A percentile compares a stretch with the other conserved stretches of the same genome.
Evolutionary conservation across 1,139 yeast species (phyloP).

Genomic region (Lipomyces yarrowii): DNA sequence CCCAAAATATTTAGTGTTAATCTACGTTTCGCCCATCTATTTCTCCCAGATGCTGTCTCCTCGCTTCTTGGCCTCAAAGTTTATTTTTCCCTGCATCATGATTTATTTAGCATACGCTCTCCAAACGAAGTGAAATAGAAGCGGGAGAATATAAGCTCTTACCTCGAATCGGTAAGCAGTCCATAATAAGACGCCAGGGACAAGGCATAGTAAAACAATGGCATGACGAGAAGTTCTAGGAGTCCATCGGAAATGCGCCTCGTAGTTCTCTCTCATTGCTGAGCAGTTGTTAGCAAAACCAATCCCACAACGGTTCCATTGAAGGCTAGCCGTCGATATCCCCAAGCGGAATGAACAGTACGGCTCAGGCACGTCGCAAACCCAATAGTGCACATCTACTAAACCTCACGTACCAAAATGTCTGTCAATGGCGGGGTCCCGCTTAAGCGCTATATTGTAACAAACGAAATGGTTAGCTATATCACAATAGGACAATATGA

Average conservation of each 20-base stretch:
- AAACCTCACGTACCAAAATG: constrained; percentile 23
- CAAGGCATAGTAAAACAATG: constrained; percentile 19
- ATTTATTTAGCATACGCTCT: background rate
- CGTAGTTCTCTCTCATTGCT: constrained; percentile 33
- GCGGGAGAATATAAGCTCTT: background rate
- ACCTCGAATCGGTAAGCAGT: constrained; percentile 32
- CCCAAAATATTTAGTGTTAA: background rate
- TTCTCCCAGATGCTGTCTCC: constrained; percentile 24
- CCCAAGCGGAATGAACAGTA: background rate
- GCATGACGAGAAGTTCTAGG: constrained; percentile 27
- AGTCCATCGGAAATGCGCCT: constrained; percentile 30
- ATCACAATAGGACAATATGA: background rate
- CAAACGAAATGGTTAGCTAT: background rate
- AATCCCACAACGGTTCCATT: background rate
- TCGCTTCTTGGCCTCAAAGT: constrained; percentile 31
- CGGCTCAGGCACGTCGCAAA: background rate
- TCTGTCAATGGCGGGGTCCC: constrained; percentile 31
- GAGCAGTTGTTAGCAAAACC: background rate
- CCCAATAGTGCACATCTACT: background rate
- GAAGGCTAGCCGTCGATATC: background rate
- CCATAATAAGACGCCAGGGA: constrained; percentile 27
- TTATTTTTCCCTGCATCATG: constrained; percentile 22
- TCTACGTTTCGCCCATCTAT: background rate
- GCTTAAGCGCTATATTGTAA: constrained; percentile 19
- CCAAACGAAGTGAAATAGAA: background rate